Conservation (phyloP, 2,329 filamentous ascomycete species). For the Colletotrichum aenigma region DNA sequence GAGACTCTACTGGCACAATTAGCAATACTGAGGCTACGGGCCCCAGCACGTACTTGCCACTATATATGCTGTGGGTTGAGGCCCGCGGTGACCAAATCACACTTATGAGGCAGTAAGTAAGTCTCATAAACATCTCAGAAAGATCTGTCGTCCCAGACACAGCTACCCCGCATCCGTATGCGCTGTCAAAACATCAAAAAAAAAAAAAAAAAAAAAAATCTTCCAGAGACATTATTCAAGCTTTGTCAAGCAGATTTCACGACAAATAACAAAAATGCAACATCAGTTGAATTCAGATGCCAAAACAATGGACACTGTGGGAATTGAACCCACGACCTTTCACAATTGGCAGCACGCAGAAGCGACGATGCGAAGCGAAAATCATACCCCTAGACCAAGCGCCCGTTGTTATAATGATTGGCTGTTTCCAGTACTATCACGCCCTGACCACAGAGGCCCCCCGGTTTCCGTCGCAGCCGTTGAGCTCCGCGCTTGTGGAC, state of each 20-base stretch:
- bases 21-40: not conserved
- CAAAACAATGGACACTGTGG: conserved; percentile 13
- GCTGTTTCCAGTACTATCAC: too few species aligned
- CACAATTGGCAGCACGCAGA: not conserved
- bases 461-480: not conserved
- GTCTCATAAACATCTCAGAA: too few species aligned
- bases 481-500: not conserved
- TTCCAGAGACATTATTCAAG: not conserved
- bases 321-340: conserved; percentile 19
- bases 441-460: too few species aligned
- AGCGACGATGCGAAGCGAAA: conserved; percentile 10
- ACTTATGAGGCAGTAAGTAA: too few species aligned
- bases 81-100: too few species aligned
- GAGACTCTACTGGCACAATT: not conserved
- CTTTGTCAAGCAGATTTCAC: fast-evolving
- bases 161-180: not conserved
- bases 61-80: not conserved
- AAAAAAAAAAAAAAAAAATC: fast-evolving
- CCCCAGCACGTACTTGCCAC: not conserved
- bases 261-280: not conserved
- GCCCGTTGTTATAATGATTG: not conserved
- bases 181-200: not conserved
- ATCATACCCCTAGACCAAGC: conserved; percentile 21
- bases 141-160: too few species aligned
- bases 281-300: fast-evolving